A percentile compares a stretch with the other conserved stretches of the same genome.
phyloP scores from a whole-genome alignment of 208 protist species.

The Entamoeba nuttalli region DNA sequence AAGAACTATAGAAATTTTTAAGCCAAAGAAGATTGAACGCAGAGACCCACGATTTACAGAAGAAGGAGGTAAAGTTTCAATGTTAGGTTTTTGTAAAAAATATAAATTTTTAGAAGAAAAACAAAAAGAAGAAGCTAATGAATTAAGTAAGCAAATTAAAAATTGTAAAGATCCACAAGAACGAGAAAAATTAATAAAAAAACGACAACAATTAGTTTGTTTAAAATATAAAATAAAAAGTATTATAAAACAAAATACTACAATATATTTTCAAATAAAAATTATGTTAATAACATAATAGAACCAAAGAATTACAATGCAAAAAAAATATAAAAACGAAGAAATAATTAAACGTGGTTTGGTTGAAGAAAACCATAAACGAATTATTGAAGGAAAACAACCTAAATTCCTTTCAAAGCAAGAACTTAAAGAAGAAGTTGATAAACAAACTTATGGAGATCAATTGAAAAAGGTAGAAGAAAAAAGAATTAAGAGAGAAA shows the following conservation, averaged over 20 bases:
- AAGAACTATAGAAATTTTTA: neutral
- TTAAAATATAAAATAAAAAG: neutral
- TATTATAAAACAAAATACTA: too few species aligned
- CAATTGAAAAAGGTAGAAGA: neutral
- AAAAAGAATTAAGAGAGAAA: neutral
- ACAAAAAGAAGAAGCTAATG: neutral
- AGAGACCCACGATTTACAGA: neutral
- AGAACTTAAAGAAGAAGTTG: neutral
- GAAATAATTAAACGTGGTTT: neutral
- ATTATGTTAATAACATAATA: neutral
- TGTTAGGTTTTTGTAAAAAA: neutral
- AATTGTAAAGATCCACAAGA: neutral
- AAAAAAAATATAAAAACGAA: neutral
- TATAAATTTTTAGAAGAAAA: neutral
- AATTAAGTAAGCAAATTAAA: neutral
- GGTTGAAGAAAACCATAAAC: neutral
- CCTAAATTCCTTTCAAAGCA: neutral
- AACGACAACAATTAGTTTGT: neutral
- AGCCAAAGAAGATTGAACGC: neutral
- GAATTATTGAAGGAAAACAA: neutral
- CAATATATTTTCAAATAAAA: too few species aligned
- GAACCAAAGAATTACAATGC: neutral
- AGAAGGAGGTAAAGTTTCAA: neutral
- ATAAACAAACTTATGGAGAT: neutral
- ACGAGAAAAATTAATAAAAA: neutral